Base-by-base conservation (phyloP, 805 yeast species). In the Brettanomyces anomalus region DNA sequence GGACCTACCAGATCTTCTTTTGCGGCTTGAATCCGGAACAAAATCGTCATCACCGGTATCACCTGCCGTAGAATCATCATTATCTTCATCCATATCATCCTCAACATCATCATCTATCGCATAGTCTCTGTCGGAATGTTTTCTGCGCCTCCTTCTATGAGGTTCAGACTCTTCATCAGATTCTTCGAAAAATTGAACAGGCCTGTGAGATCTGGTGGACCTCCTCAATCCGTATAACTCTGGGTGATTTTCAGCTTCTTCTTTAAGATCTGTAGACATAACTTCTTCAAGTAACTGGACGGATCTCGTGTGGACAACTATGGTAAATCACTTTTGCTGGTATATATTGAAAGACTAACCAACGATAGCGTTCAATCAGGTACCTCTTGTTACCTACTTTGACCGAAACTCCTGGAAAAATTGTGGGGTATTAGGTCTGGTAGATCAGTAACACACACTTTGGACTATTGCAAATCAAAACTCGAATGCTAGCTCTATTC, bases 221-320 rank as follows among this genome's bases (percentile, higher is more conserved):
- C 94, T 72, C 62, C 95, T 75, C 43, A 85, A 67, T 2, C 95
- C 95, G 52, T 85, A 85, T n/a, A 85, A 67, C 56, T 83, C 94
- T 1, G 95, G 94, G 57, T 84, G 79, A 40, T 67, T 72, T 43
- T 75, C 68, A 15, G 81, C 74, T 46, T 80, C 88, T 5, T 55
- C 44, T 26, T 50, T 47, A 15, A 58, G 48, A 31, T 47, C 55
- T 8, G 49, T 40, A 15, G 36, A 32, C 43, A 47, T 28, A 13
- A 15, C 37, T 13, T 32, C 35, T n/a, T 11, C 6, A 24, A 7
- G 28, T 24, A 24, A 24, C 28, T 7, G 10, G 10, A 24, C 10
- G 28, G 3, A 24, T 11, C 6, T 7, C 6, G 3, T 24, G 28
- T 7, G 10, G 10, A 24, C 10, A 24, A 24, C 28, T 7, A 24